Percentiles rank a stretch among this genome's conserved stretches.
These are phyloP conservation scores for Ganoderma sp. DNA, from an alignment of 1,284 basidiomycete species.

Conservation along the genomic window DNA sequence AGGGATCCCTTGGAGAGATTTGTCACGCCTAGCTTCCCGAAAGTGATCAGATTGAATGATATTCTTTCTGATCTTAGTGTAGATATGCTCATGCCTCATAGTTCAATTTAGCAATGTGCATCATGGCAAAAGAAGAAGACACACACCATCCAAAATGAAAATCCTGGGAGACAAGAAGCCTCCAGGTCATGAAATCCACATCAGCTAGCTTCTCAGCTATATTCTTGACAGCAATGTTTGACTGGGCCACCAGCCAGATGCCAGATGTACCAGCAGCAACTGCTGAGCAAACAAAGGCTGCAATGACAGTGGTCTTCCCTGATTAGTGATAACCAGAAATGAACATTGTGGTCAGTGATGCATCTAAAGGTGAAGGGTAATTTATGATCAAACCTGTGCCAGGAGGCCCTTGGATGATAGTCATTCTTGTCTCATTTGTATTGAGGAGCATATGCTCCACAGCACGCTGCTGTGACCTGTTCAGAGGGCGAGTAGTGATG, in stretches of 20 bases:
- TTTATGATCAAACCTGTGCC: constrained; percentile 42
- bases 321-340: constrained; percentile 32
- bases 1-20: constrained; percentile 45
- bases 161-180: constrained; percentile 61
- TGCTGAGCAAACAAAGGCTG: constrained; percentile 56
- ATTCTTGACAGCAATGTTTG: constrained; percentile 72
- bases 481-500: constrained; percentile 44
- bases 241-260: constrained; percentile 77
- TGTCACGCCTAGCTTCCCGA: constrained; percentile 15
- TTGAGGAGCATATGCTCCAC: constrained; percentile 58
- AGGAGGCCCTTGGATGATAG: constrained; percentile 63
- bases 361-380: neutral
- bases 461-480: constrained; percentile 59
- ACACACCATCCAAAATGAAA: constrained; percentile 66
- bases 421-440: constrained; percentile 46
- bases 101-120: too few species aligned
- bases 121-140: neutral
- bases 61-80: constrained; percentile 48
- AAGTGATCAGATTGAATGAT: constrained; percentile 61
- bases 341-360: neutral
- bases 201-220: constrained; percentile 65
- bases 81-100: constrained; percentile 76
- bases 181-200: constrained; percentile 54
- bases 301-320: constrained; percentile 71
- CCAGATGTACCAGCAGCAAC: constrained; percentile 47